These are phyloP conservation scores for Cyberlindnera maritima DNA, from an alignment of 805 yeast genomes.

Conservation along the genomic window DNA sequence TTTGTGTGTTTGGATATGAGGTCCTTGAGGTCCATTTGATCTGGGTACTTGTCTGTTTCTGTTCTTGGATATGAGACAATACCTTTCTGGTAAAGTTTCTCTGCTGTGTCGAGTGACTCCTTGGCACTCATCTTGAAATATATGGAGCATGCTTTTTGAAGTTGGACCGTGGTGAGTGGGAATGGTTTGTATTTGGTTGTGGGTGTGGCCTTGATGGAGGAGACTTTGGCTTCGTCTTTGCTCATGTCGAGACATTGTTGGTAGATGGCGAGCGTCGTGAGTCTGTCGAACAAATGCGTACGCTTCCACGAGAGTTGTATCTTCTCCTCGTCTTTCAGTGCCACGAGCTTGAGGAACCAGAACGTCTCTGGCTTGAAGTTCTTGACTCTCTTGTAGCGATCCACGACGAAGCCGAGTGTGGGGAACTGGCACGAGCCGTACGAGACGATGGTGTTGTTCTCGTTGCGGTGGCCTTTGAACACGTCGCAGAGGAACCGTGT, in stretches of 20 bases:
- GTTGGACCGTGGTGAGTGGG: conserved; percentile 91
- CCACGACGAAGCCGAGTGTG: conserved; percentile 94
- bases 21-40: conserved; percentile 63
- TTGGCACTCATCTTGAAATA: conserved; percentile 78
- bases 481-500: conserved; percentile 73
- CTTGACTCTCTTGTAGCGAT: conserved; percentile 74
- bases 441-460: conserved; percentile 39
- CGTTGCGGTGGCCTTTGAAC: conserved; percentile 31
- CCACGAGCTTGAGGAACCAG: conserved; percentile 66
- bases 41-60: conserved; percentile 87
- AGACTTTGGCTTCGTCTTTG: conserved; percentile 47
- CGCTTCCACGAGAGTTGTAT: conserved; percentile 69
- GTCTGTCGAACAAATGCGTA: conserved; percentile 68
- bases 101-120: conserved; percentile 74
- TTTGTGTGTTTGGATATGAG: conserved; percentile 60
- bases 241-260: conserved; percentile 54
- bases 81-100: conserved; percentile 80
- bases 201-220: conserved; percentile 52
- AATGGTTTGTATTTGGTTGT: conserved; percentile 78
- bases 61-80: conserved; percentile 95
- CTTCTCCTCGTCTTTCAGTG: conserved; percentile 40
- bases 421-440: conserved; percentile 98
- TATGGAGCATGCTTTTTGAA: conserved; percentile 82
- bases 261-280: conserved; percentile 59
- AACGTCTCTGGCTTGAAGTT: conserved; percentile 73